phyloP scores from a whole-genome alignment of 164 flowering plant species.

The Magnolia officinalis region DNA sequence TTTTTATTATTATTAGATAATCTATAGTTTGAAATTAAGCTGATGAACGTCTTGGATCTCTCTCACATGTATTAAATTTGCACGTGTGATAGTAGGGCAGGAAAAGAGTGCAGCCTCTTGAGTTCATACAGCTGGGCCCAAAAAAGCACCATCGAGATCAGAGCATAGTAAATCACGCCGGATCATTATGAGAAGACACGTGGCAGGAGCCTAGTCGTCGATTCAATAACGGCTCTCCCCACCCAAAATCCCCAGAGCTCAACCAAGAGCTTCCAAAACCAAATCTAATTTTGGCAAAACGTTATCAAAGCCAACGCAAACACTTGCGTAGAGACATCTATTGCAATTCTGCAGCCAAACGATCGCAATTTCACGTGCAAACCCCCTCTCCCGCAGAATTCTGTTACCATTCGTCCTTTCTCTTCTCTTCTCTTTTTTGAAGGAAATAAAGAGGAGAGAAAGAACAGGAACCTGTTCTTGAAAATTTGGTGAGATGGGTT shows the following conservation, averaged over 20 bases:
- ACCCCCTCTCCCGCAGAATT: background rate
- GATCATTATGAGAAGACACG: background rate
- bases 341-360: background rate
- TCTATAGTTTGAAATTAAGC: no score
- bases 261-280: background rate
- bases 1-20: no score
- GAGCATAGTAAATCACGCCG: background rate
- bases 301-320: background rate
- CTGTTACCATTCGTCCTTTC: background rate
- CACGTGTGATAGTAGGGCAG: no score
- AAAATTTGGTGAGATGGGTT: background rate
- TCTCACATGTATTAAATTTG: no score
- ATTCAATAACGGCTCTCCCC: background rate
- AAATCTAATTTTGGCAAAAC: background rate
- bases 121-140: no score
- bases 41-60: no score
- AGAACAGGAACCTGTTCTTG: background rate
- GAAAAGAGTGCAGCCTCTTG: no score
- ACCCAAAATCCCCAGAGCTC: background rate
- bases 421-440: background rate
- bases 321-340: background rate
- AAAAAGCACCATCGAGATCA: no score
- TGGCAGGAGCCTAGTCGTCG: background rate
- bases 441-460: slow-evolving; percentile 6
- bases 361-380: background rate